phyloP scores from a whole-genome alignment of 371 early-diverging fungal genomes.

The Synchytrium microbalum region DNA sequence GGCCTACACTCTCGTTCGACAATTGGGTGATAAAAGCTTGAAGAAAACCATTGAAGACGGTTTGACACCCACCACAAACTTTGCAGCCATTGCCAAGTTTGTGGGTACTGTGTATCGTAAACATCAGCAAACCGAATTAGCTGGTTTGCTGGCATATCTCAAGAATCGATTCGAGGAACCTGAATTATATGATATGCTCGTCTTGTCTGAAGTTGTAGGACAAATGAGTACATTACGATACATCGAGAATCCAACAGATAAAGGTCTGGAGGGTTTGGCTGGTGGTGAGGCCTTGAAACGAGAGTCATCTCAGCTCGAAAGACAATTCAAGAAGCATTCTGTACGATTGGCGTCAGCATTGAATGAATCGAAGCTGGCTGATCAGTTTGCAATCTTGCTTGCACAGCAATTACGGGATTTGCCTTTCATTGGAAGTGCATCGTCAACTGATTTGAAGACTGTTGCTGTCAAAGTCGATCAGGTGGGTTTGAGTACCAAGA shows the following conservation, averaged over 20 bases:
- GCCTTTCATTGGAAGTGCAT: conserved; percentile 21
- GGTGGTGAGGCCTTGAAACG: conserved; percentile 56
- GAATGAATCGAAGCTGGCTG: conserved; percentile 43
- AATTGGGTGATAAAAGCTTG: conserved; percentile 46
- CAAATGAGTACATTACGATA: conserved; percentile 67
- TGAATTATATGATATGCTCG: conserved; percentile 43
- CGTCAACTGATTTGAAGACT: conserved; percentile 40
- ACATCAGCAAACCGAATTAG: conserved; percentile 52
- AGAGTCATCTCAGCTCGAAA: conserved; percentile 38
- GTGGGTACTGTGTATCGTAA: conserved; percentile 62
- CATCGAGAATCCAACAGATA: conserved; percentile 34
- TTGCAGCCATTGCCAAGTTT: conserved; percentile 58
- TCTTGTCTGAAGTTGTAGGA: conserved; percentile 65
- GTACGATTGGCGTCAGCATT: conserved; percentile 52
- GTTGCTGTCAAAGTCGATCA: conserved; percentile 50
- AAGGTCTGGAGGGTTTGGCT: conserved; percentile 57
- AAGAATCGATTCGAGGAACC: conserved; percentile 49
- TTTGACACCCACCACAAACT: conserved; percentile 40
- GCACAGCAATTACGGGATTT: conserved; percentile 42
- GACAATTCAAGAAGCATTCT: conserved; percentile 45
- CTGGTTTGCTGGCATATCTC: conserved; percentile 57
- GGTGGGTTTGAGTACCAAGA: conserved; percentile 10
- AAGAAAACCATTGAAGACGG: conserved; percentile 50
- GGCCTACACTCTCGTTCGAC: conserved; percentile 61
- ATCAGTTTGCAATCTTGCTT: conserved; percentile 51